Base-by-base conservation (phyloP, 306 rosid genomes). In the Calophaca sinica region DNA sequence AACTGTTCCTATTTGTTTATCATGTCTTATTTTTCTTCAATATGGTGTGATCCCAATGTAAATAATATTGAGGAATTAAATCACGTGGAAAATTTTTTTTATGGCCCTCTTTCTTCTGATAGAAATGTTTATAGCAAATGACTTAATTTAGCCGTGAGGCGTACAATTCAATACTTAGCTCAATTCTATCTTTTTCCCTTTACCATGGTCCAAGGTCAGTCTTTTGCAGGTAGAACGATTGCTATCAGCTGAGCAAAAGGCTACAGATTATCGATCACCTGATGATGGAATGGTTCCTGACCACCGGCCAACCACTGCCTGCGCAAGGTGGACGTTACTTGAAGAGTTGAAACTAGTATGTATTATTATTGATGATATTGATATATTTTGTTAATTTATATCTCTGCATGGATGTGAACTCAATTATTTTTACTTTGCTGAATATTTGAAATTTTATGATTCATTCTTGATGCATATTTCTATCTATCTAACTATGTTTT, bases 211-310 rank as follows among this genome's bases (percentile, higher is more conserved):
- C 61, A 20, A 0, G 26, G 26, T 20, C 26, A 20, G 26, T 20
- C 15, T 11, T 72, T 45, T 81, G 36, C 84, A 96, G 99, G 99
- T 90, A 80, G 99, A 96, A 80, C 92, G 99, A 35, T 79, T 96
- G 63, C 99, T 96, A 81, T 87, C 99, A 65, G 94, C 96, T 74
- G 99, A 96, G 81, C 99, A 96, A 68, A 96, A 92, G 92, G 83
- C 94, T 61, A 88, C 97, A 5, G 99, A 96, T 84, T 92, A 87
- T 77, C 84, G 87, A 64, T 85, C 96, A 71, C 97, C 96, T 53
- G 99, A 96, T 80, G 99, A 96, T 86, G 97, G 97, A 75, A 85
- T 92, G 62, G 84, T 87, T 83, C 97, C 97, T 74, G 99, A 96
- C 80, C 99, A 96, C 84, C 91, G 99, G 68, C 90, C 98, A 44